Base-by-base conservation (phyloP, 371 early-diverging fungal species). In the Lichtheimia ramosa region DNA sequence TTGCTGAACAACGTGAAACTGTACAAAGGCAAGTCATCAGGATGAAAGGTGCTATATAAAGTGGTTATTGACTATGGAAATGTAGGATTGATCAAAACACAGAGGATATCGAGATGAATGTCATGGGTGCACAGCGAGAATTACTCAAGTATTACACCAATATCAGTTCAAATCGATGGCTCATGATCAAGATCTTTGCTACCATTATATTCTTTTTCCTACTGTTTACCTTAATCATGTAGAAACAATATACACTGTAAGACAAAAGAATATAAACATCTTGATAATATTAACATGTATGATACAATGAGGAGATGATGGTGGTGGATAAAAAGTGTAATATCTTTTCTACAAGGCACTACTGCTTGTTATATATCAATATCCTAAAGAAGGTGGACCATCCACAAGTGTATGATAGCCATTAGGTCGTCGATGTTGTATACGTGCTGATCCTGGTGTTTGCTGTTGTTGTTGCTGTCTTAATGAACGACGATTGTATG, bases 121-220 rank as follows among this genome's bases (percentile, higher is more conserved):
- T 97, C 41, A 79, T 85, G 60, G 92, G 93, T 12, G 98, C 97
- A 0, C 96, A 97, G 67, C 75, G 84, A 25, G 94, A 98, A 71
- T 77, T 98, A 20, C 65, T 95, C 24, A 89, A 90, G 69, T 96
- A 95, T 69, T 97, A 93, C 69, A 84, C 91, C 43, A 89, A 84
- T 62, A 86, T 98, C 18, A 91, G 92, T 25, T 90, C 91, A 28
- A 97, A 98, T 66, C 89, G 99, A 48, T 92, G 94, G 93, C 80
- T 98, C n/a, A 92, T 97, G 86, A 81, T 93, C 59, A 96, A 96
- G 75, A 86, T 97, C 42, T 96, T 98, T 71, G 87, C 85, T 34
- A 83, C 91, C 13, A 84, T 93, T 54, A 71, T 93, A 41, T 77
- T 88, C 43, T 89, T 92, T 64, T 80, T 80, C 61, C 41, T 80